These are phyloP conservation scores for Starmera pachycereana DNA, from an alignment of 805 yeast species.

Conservation along the genomic window DNA sequence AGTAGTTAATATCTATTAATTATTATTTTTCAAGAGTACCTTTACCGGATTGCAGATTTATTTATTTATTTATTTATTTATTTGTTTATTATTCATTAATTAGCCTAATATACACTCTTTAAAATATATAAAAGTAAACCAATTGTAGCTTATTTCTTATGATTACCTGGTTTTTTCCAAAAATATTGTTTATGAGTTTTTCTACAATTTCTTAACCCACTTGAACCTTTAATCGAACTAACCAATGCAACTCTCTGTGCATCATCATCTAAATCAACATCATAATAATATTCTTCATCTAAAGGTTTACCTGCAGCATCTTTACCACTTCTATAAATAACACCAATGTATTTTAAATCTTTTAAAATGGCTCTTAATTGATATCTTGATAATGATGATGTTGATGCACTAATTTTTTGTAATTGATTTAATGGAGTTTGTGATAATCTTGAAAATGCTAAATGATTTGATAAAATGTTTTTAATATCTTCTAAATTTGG, in stretches of 20 bases:
- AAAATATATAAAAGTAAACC: too few relatives aligned
- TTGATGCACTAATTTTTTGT: constrained; percentile 47
- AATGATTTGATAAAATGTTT: constrained; percentile 66
- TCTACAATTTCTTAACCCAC: constrained; percentile 81
- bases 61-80: too few relatives aligned
- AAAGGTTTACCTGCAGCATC: constrained; percentile 95
- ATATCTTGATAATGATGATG: constrained; percentile 33
- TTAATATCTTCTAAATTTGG: constrained; percentile 40
- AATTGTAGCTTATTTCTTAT: constrained; percentile 12
- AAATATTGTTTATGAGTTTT: constrained; percentile 77
- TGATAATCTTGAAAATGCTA: constrained; percentile 82
- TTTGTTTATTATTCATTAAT: neutral
- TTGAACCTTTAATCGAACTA: constrained; percentile 65
- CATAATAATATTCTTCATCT: constrained; percentile 90
- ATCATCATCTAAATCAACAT: constrained; percentile 74
- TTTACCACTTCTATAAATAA: constrained; percentile 79
- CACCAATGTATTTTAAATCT: constrained; percentile 61
- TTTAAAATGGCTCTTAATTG: constrained; percentile 36
- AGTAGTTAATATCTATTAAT: too few relatives aligned
- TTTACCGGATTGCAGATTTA: too few relatives aligned
- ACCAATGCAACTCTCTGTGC: constrained; percentile 59
- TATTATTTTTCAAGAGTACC: too few relatives aligned
- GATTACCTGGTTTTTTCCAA: constrained; percentile 34
- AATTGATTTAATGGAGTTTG: constrained; percentile 79
- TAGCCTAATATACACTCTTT: neutral